Conservation (phyloP, 176 grass and related monocot species). For the Triticum aestivum region IWGSC_CS_RefSeq_v2.1 NC_057796.1:452617989-452618488, state of each 20-base stretch:
- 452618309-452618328: neutral
- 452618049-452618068: conserved; percentile 3
- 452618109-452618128: neutral
- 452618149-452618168: neutral
- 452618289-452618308: neutral
- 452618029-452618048: conserved; percentile 59
- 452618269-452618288: neutral
- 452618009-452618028: conserved; percentile 90
- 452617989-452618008: conserved; percentile 99
- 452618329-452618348: too few relatives aligned
- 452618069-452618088: neutral
- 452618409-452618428: too few relatives aligned
- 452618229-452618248: neutral
- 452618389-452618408: neutral
- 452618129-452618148: neutral
- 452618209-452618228: neutral
- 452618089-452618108: neutral
- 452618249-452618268: neutral
- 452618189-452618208: neutral
- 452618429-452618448: too few relatives aligned
- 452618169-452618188: neutral
- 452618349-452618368: neutral
- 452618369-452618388: neutral
- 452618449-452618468: too few relatives aligned
- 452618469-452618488: neutral